These are phyloP conservation scores for Cladophialophora immunda DNA, from an alignment of 2,329 filamentous ascomycete species.

Conservation along the genomic window DNA sequence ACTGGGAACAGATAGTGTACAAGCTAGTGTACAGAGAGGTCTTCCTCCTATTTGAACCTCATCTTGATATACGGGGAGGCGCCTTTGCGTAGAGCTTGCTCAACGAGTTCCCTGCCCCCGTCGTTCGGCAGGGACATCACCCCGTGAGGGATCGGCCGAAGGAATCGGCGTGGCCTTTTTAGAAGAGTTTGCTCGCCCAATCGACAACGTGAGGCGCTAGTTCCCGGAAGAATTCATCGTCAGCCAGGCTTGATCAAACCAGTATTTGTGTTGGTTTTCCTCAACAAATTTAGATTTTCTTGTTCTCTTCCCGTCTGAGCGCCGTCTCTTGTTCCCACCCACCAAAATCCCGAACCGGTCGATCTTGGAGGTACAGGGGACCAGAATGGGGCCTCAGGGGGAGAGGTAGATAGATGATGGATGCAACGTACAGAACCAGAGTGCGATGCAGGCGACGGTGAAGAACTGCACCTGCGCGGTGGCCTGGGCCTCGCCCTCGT, in stretches of 20 bases:
- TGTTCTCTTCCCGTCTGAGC: neutral
- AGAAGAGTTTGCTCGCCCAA: slow-evolving; percentile 58
- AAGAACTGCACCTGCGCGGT: slow-evolving; percentile 63
- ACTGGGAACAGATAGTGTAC: slow-evolving; percentile 44
- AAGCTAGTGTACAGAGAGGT: slow-evolving; percentile 35
- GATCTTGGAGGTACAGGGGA: neutral
- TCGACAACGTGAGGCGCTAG: slow-evolving; percentile 60
- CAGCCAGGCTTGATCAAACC: neutral
- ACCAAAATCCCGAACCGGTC: neutral
- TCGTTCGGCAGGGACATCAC: neutral
- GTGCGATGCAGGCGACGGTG: slow-evolving; percentile 61
- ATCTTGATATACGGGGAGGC: neutral
- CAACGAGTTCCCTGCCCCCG: neutral
- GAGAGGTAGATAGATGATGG: neutral
- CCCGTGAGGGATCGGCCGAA: neutral
- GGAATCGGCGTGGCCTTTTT: slow-evolving; percentile 35
- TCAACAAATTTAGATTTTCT: slow-evolving; percentile 4
- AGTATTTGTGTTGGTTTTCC: neutral
- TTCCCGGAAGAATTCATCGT: neutral
- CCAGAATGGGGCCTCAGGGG: slow-evolving; percentile 11
- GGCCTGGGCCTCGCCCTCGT: slow-evolving; percentile 64
- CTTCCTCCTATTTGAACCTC: slow-evolving; percentile 2
- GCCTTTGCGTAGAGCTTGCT: neutral
- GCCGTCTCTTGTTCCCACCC: neutral
- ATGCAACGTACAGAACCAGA: slow-evolving; percentile 68